Evolutionary conservation across 192 early-diverging fungal genomes (phyloP), one percentile per base, ranked within the genome.

Genomic region (Rhizophagus clarus): DNA sequence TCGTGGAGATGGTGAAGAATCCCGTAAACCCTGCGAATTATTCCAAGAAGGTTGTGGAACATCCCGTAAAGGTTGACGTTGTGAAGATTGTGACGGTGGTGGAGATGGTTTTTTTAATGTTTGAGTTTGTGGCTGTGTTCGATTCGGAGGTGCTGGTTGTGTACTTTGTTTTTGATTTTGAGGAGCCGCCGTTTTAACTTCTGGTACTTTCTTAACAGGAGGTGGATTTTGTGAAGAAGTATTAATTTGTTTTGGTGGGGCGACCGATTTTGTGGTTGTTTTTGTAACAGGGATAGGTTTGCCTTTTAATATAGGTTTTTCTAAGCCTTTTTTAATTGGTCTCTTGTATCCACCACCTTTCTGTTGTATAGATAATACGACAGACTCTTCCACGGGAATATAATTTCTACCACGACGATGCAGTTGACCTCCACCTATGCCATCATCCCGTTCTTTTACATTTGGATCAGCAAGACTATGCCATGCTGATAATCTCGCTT

Each of bases 361-460:
- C 10, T 47, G 20, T 63, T 76, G 74, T 47, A 76, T 76, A 11
- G 32, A 61, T 37, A 76, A 31, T 20, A 76, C 74, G n/a, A 15
- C 24, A 6, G 9, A 20, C 15, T 76, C 74, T 63, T 22, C 29
- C 17, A 76, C 74, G 29, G 74, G 74, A n/a, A 34, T 76, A 14
- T 63, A 76, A 61, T 76, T 76, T 76, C 12, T 60, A 34, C 74
- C 74, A 17, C 9, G 11, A 61, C 74, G 74, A 12, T 76, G 74
- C 15, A 76, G 20, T 60, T 76, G 49, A 62, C 74, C 74, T 9
- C 56, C 34, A 26, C 74, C 74, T 10, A 76, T 20, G 40, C 74
- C 74, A 73, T 56, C 72, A 24, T 7, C 61, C 42, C 32, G 17
- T 37, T n/a, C 10, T 63, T 34, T 34, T 31, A 6, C 61, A 31